These are phyloP conservation scores for Annulohypoxylon stygium DNA, from an alignment of 495 filamentous ascomycete species.

Conservation along the genomic window DNA sequence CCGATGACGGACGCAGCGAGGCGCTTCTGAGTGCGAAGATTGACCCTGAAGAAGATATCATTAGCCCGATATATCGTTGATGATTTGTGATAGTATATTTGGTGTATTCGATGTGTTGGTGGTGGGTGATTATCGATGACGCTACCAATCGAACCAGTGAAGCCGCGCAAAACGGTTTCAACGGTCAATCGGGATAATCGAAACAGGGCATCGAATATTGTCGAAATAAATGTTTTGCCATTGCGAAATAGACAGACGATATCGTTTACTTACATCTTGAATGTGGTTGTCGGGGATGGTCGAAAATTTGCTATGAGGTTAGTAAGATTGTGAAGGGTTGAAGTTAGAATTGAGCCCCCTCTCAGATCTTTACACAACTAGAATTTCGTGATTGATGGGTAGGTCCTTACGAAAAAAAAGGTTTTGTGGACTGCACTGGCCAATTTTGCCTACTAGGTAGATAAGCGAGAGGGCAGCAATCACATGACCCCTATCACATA, in stretches of 20 bases:
- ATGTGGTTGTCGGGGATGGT: conserved; percentile 48
- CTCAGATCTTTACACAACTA: conserved; percentile 42
- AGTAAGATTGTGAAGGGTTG: conserved; percentile 48
- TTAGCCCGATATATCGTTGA: conserved; percentile 50
- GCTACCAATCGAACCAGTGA: conserved; percentile 17
- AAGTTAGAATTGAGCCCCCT: conserved; percentile 46
- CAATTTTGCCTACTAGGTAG: conserved; percentile 40
- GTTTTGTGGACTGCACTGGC: conserved; percentile 48
- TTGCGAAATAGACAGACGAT: conserved; percentile 2
- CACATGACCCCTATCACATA: conserved; percentile 45
- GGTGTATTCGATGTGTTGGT: conserved; percentile 3
- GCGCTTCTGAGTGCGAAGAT: conserved; percentile 99
- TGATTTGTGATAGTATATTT: conserved; percentile 9
- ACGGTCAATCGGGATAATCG: conserved; percentile 17
- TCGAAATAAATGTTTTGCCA: conserved; percentile 1
- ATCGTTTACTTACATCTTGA: conserved; percentile 55
- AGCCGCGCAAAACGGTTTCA: conserved; percentile 22
- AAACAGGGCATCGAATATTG: conserved; percentile 7
- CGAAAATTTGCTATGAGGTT: conserved; percentile 50
- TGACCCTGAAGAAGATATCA: conserved; percentile 79
- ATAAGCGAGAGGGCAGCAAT: conserved; percentile 51
- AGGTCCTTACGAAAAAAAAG: conserved; percentile 14
- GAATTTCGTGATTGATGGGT: conserved; percentile 40
- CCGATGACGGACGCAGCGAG: conserved; percentile 97
- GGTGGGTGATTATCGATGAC: conserved; percentile 14